These are phyloP conservation scores for Guillardia theta DNA, from an alignment of 78 protist genomes.

Conservation along the genomic window DNA sequence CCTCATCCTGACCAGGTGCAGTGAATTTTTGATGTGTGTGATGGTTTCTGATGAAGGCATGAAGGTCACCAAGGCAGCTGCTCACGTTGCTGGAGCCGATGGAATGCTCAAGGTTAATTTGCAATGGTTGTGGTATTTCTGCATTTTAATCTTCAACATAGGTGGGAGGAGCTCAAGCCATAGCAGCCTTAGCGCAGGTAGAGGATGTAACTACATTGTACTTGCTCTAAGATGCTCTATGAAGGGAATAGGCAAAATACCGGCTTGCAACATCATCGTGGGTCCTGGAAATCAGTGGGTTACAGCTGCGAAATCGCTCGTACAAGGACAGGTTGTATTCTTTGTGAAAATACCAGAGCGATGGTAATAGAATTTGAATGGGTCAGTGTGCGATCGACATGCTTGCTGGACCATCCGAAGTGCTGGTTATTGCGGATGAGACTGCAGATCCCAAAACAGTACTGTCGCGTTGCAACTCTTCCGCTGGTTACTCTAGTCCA, in stretches of 20 bases:
- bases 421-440: conserved; percentile 69
- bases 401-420: conserved; percentile 84
- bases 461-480: too few relatives aligned
- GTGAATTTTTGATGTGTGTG: too few relatives aligned
- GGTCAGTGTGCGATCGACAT: conserved; percentile 76
- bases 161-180: conserved; percentile 84
- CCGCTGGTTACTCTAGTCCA: too few relatives aligned
- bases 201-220: not conserved
- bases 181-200: conserved; percentile 81
- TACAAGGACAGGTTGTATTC: too few relatives aligned
- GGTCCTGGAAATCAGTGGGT: conserved; percentile 78
- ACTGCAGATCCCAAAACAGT: conserved; percentile 54
- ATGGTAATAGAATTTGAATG: too few relatives aligned
- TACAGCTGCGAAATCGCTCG: conserved; percentile 81
- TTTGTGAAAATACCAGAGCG: too few relatives aligned
- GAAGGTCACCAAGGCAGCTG: conserved; percentile 59
- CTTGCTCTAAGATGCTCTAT: not conserved
- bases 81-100: conserved; percentile 1
- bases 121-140: too few relatives aligned
- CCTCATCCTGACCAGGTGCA: conserved; percentile 50
- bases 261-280: conserved; percentile 54
- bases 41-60: too few relatives aligned
- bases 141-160: too few relatives aligned
- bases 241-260: conserved; percentile 21
- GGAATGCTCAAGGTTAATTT: not conserved